phyloP scores from a whole-genome alignment of 768 basidiomycete species.

The Terana coerulea region DNA sequence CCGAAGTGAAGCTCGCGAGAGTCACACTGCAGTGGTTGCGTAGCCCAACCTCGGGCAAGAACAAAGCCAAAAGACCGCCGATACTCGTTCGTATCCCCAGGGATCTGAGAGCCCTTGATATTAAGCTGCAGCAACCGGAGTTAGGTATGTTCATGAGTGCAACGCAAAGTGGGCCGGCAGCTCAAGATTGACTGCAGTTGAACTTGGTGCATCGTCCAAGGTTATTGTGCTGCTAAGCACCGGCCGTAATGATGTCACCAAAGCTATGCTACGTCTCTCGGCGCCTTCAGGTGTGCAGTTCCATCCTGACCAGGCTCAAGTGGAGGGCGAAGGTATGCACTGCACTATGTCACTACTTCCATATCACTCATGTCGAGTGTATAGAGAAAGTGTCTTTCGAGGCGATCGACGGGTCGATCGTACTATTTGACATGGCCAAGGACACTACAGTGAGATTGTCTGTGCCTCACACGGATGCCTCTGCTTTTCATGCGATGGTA shows the following conservation, averaged over 20 bases:
- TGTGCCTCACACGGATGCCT: slow-evolving; percentile 66
- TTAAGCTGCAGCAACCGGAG: slow-evolving; percentile 57
- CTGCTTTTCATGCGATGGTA: slow-evolving; percentile 60
- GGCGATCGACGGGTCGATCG: slow-evolving; percentile 39
- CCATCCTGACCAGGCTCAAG: slow-evolving; percentile 36
- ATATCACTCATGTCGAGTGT: neutral
- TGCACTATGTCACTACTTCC: neutral
- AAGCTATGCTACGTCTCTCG: slow-evolving; percentile 49
- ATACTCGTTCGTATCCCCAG: slow-evolving; percentile 57
- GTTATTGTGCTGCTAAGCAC: slow-evolving; percentile 57
- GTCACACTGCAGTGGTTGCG: slow-evolving; percentile 65
- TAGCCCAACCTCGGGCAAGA: slow-evolving; percentile 28
- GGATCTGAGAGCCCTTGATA: slow-evolving; percentile 59
- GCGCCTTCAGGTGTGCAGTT: slow-evolving; percentile 53
- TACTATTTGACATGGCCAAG: slow-evolving; percentile 44
- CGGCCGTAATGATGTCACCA: slow-evolving; percentile 63
- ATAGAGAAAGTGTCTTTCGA: slow-evolving; percentile 23
- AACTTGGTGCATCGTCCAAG: slow-evolving; percentile 55
- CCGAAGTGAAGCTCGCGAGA: slow-evolving; percentile 60
- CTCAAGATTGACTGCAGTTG: slow-evolving; percentile 49
- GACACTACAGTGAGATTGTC: slow-evolving; percentile 44
- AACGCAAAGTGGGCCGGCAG: too few species aligned
- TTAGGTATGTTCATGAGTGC: slow-evolving; percentile 20
- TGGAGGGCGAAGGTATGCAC: slow-evolving; percentile 34
- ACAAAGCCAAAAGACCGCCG: slow-evolving; percentile 28